Evolutionary conservation across 108 stramenopile species (phyloP).

Genomic region (Cyclotella sp.): DNA sequence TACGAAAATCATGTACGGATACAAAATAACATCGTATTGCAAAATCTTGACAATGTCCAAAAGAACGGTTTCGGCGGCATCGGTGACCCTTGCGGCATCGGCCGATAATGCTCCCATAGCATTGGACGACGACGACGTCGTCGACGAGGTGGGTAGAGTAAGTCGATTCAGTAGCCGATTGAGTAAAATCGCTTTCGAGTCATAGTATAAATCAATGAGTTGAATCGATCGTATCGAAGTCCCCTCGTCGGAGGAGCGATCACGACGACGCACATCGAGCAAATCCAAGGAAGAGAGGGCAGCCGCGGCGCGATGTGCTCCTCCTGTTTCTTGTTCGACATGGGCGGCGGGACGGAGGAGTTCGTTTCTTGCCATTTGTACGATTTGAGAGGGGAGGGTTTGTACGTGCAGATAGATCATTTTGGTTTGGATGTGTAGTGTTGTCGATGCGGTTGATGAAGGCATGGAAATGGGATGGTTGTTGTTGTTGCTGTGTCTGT

Average conservation of each 20-base stretch:
- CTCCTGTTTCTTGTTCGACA: slow-evolving; percentile 6
- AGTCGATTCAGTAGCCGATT: slow-evolving; percentile 49
- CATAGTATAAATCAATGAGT: slow-evolving; percentile 85
- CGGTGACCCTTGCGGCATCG: slow-evolving; percentile 46
- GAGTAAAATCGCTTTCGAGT: slow-evolving; percentile 79
- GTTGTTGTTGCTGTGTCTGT: slow-evolving; percentile 19
- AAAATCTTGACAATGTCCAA: slow-evolving; percentile 84
- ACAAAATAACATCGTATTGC: slow-evolving; percentile 85
- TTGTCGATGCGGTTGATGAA: slow-evolving; percentile 32
- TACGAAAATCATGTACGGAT: slow-evolving; percentile 87
- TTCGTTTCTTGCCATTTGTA: slow-evolving; percentile 58
- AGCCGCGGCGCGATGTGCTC: slow-evolving; percentile 55
- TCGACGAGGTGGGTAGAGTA: neutral
- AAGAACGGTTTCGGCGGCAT: slow-evolving; percentile 70
- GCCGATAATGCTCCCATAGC: neutral
- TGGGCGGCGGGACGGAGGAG: slow-evolving; percentile 55
- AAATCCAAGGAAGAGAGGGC: slow-evolving; percentile 78
- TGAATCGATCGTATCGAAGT: slow-evolving; percentile 33
- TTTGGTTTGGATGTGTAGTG: slow-evolving; percentile 60
- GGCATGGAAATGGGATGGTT: neutral
- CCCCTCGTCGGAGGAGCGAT: slow-evolving; percentile 9
- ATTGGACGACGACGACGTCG: slow-evolving; percentile 10
- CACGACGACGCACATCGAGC: slow-evolving; percentile 42
- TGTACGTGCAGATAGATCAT: slow-evolving; percentile 90
- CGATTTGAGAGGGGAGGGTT: slow-evolving; percentile 71